phyloP scores from a whole-genome alignment of 176 grass and related monocot species.

The Aegilops speltoides region DNA sequence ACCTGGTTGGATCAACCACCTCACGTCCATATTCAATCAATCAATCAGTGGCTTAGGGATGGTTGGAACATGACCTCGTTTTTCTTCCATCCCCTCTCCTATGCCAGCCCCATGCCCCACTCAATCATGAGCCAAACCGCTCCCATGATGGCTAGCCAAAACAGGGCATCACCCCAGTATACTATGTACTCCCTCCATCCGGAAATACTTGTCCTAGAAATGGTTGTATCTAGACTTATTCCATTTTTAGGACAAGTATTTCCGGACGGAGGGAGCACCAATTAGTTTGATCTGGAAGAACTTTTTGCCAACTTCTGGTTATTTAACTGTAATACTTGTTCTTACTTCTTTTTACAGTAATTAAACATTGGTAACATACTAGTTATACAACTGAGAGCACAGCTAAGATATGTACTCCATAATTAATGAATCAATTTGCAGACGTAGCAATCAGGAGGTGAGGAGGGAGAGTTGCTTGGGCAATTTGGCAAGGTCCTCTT shows the following conservation, averaged over 20 bases:
- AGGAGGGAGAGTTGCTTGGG: background rate
- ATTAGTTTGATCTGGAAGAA: background rate
- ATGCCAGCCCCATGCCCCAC: background rate
- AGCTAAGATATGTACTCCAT: background rate
- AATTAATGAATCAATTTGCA: background rate
- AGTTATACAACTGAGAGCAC: background rate
- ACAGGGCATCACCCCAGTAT: background rate
- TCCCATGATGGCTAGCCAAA: background rate
- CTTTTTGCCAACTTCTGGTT: background rate
- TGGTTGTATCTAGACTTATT: no score
- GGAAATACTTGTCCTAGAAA: no score
- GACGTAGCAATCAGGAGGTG: slow-evolving; percentile 24
- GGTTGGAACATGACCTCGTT: background rate
- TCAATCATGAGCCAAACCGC: background rate
- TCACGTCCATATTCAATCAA: slow-evolving; percentile 8
- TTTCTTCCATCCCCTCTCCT: background rate
- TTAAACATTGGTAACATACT: no score
- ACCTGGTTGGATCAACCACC: slow-evolving; percentile 19
- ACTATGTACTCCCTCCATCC: no score
- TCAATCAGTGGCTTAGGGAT: background rate
- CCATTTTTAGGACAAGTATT: no score
- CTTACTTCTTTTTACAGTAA: no score
- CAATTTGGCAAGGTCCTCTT: slow-evolving; percentile 27
- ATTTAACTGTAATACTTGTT: no score
- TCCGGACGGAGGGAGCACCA: no score